Percentiles rank a stretch among this genome's conserved stretches.
These are phyloP conservation scores for Phyllosticta citribraziliensis DNA, from an alignment of 2,329 filamentous ascomycete species.

Conservation along the genomic window DNA sequence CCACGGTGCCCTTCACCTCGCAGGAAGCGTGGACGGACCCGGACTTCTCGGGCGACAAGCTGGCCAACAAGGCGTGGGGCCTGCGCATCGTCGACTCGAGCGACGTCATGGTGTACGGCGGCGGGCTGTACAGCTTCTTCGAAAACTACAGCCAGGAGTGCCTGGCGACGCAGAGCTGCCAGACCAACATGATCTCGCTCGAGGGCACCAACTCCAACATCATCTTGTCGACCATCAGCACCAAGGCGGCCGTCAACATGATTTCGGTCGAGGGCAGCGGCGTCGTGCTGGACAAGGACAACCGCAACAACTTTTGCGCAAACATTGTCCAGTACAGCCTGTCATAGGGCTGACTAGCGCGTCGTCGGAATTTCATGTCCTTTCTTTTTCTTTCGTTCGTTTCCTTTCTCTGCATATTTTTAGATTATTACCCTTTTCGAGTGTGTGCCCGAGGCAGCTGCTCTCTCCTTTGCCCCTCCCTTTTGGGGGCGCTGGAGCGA, in stretches of 20 bases:
- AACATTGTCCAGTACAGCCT: conserved; percentile 28
- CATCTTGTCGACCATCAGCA: conserved; percentile 38
- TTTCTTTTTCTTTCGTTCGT: not conserved
- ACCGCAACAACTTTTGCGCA: conserved; percentile 40
- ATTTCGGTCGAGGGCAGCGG: conserved; percentile 30
- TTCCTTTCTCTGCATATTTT: not conserved
- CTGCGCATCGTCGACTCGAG: conserved; percentile 31
- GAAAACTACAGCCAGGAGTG: conserved; percentile 46
- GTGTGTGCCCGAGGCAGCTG: not conserved
- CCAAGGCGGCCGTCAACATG: conserved; percentile 42
- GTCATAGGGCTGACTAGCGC: not conserved
- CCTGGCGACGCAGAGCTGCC: conserved; percentile 38
- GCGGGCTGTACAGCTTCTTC: conserved; percentile 51
- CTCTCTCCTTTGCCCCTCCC: not conserved
- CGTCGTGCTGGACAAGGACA: conserved; percentile 32
- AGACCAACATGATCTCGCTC: conserved; percentile 40
- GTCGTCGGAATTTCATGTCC: not conserved
- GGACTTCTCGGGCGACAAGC: conserved; percentile 25
- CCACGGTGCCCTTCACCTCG: conserved; percentile 46
- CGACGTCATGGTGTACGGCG: conserved; percentile 37
- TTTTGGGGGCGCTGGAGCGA: not conserved
- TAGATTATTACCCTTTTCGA: not conserved
- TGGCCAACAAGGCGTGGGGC: conserved; percentile 36
- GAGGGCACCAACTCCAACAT: conserved; percentile 32
- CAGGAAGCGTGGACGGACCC: conserved; percentile 35